These are phyloP conservation scores for Macrocybe gigantea DNA, from an alignment of 768 basidiomycete species.

Conservation along the genomic window DNA sequence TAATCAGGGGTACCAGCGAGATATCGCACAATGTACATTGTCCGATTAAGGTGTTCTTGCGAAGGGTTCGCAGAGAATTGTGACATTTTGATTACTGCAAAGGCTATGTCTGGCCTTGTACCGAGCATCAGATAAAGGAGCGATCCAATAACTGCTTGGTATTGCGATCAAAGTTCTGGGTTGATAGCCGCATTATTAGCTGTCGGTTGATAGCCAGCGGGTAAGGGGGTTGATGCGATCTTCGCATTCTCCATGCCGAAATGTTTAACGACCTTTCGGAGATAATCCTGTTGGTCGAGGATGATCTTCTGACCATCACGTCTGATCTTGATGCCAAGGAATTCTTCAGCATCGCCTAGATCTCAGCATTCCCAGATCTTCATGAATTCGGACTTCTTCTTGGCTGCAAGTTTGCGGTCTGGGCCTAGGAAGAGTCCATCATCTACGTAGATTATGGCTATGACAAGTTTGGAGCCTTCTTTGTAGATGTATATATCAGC, in stretches of 20 bases:
- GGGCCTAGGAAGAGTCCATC: slow-evolving; percentile 6
- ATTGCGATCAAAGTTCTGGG: neutral
- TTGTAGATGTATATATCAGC: slow-evolving; percentile 6
- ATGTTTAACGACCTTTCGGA: neutral
- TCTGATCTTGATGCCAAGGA: slow-evolving; percentile 12
- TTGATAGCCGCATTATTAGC: neutral
- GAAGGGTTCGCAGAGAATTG: slow-evolving; percentile 15
- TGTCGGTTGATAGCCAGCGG: neutral
- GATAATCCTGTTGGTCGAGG: slow-evolving; percentile 14
- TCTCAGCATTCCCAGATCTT: slow-evolving; percentile 17
- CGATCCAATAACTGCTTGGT: slow-evolving; percentile 9
- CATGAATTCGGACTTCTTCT: slow-evolving; percentile 12
- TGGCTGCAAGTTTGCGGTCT: neutral
- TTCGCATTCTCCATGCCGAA: slow-evolving; percentile 7
- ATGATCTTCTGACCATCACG: slow-evolving; percentile 1
- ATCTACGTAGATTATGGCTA: slow-evolving; percentile 9
- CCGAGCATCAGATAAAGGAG: slow-evolving; percentile 18
- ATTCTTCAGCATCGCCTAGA: slow-evolving; percentile 12
- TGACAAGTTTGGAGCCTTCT: slow-evolving; percentile 3
- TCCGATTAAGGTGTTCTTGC: slow-evolving; percentile 12
- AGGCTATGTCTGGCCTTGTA: slow-evolving; percentile 14
- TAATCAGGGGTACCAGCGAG: slow-evolving; percentile 11
- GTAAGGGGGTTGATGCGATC: neutral
- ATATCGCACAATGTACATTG: slow-evolving; percentile 15
- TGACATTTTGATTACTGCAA: slow-evolving; percentile 4